phyloP scores from a whole-genome alignment of 2,329 filamentous ascomycete species.

The Bertia moriformis region DNA sequence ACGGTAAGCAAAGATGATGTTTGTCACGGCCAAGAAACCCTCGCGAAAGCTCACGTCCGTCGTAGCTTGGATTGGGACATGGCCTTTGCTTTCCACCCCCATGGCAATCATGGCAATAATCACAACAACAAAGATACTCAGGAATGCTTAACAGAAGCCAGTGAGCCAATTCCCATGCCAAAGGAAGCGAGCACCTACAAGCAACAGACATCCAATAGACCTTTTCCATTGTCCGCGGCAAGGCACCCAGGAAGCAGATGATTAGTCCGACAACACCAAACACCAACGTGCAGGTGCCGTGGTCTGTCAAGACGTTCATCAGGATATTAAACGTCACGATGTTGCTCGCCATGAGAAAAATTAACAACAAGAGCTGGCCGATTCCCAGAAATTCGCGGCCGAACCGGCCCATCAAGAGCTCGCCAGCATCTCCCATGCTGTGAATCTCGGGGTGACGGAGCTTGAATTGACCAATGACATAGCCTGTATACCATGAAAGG shows the following conservation, averaged over 20 bases:
- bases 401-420: conserved; percentile 1
- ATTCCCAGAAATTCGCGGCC: not conserved
- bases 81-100: not conserved
- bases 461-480: not conserved
- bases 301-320: not conserved
- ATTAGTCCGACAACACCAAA: not conserved
- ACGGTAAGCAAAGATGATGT: conserved; percentile 1
- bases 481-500: conserved; percentile 1
- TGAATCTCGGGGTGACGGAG: not conserved
- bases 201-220: not conserved
- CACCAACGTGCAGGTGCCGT: not conserved
- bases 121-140: not conserved
- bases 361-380: not conserved
- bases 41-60: not conserved
- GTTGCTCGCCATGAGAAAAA: conserved; percentile 1
- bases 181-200: not conserved
- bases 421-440: not conserved
- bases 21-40: not conserved
- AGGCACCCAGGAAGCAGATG: not conserved
- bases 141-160: not conserved
- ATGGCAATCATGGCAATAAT: not conserved
- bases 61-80: not conserved
- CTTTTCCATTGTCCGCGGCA: not conserved
- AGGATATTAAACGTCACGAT: not conserved
- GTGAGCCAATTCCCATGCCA: not conserved